Percentiles rank a stretch among this genome's conserved stretches.
Evolutionary conservation across 176 grass and related monocot genomes (phyloP).

Genomic region (Typha latifolia): DNA sequence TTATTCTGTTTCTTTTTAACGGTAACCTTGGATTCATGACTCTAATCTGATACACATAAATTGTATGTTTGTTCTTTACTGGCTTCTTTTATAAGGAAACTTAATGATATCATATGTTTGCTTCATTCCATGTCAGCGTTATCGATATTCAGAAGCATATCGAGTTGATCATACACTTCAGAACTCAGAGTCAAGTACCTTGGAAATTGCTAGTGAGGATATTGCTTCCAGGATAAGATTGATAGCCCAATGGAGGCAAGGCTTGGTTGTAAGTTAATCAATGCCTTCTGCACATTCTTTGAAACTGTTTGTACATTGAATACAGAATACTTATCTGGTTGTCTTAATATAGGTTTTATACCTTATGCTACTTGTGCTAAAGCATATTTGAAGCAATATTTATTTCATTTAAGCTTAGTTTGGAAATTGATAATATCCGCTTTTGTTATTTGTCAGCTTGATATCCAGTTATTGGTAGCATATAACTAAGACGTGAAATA

Average conservation of each 20-base stretch:
- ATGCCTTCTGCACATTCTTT: slow-evolving; percentile 8
- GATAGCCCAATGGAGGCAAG: slow-evolving; percentile 64
- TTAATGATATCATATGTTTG: slow-evolving; percentile 12
- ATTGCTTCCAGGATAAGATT: slow-evolving; percentile 45
- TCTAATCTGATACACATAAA: background rate
- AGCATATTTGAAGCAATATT: background rate
- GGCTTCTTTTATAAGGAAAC: background rate
- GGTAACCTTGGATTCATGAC: background rate
- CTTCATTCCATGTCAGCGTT: slow-evolving; percentile 43
- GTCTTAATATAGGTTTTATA: background rate
- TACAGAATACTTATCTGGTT: slow-evolving; percentile 2
- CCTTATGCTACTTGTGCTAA: background rate
- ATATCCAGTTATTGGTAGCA: too few species aligned
- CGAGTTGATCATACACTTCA: slow-evolving; percentile 55
- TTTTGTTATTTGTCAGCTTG: too few species aligned
- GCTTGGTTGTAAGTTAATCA: slow-evolving; percentile 65
- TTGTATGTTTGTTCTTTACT: background rate
- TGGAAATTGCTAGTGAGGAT: slow-evolving; percentile 44
- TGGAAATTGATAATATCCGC: too few species aligned
- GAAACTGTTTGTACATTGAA: background rate
- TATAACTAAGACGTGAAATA: too few species aligned
- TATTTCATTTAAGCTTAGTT: background rate
- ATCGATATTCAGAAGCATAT: slow-evolving; percentile 77
- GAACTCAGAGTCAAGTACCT: slow-evolving; percentile 44
- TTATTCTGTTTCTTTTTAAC: slow-evolving; percentile 3